These are phyloP conservation scores for Ceratobasidium papillatum DNA, from an alignment of 1,284 basidiomycete genomes.

Conservation along the genomic window DNA sequence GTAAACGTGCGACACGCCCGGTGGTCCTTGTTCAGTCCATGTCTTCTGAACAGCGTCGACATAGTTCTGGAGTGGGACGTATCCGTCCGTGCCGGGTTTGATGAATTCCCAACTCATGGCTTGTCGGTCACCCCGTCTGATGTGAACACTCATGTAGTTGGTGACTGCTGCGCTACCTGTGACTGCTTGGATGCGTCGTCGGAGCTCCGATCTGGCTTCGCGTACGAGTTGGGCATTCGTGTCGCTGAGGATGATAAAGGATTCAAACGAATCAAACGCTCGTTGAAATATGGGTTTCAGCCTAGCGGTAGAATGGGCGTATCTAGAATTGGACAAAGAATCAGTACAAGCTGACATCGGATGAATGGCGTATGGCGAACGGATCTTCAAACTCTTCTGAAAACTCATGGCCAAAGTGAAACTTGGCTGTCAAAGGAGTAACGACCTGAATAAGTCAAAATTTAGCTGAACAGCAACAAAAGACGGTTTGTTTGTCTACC, in stretches of 20 bases:
- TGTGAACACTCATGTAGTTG: constrained; percentile 64
- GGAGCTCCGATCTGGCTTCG: constrained; percentile 60
- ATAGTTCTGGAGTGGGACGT: constrained; percentile 63
- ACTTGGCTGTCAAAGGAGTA: constrained; percentile 68
- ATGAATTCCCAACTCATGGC: constrained; percentile 60
- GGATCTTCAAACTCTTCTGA: constrained; percentile 66
- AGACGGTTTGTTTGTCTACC: constrained; percentile 53
- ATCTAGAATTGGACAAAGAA: constrained; percentile 54
- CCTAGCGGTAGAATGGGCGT: constrained; percentile 63
- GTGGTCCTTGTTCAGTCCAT: constrained; percentile 50
- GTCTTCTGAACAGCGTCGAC: constrained; percentile 56
- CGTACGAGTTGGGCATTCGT: constrained; percentile 60
- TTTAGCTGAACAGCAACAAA: constrained; percentile 36
- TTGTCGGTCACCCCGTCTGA: constrained; percentile 66
- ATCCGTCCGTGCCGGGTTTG: constrained; percentile 48
- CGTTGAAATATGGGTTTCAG: constrained; percentile 63
- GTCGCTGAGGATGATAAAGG: constrained; percentile 64
- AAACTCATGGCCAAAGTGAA: constrained; percentile 67
- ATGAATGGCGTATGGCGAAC: constrained; percentile 54
- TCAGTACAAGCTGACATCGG: neutral
- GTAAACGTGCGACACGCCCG: constrained; percentile 56
- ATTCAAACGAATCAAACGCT: constrained; percentile 58
- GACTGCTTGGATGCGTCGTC: constrained; percentile 46
- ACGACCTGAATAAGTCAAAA: constrained; percentile 58
- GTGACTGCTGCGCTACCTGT: constrained; percentile 45